phyloP scores from a whole-genome alignment of 129 eudicot species.

The Escallonia herrerae region DNA sequence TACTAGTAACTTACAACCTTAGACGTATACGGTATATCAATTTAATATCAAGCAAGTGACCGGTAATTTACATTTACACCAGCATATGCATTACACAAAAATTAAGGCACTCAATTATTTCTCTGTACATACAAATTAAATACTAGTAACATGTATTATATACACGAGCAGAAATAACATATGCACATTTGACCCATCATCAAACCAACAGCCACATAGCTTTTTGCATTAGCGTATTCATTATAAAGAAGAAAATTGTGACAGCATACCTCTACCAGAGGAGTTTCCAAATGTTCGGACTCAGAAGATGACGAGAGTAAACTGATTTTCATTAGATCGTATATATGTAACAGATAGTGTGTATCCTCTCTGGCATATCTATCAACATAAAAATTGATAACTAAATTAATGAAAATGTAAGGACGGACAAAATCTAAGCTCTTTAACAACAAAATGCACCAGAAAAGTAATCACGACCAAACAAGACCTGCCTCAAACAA shows the following conservation, averaged over 20 bases:
- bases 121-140: too few relatives aligned
- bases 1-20: too few relatives aligned
- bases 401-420: neutral
- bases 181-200: too few relatives aligned
- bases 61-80: too few relatives aligned
- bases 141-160: too few relatives aligned
- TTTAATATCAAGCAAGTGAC: too few relatives aligned
- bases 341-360: constrained; percentile 83
- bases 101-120: too few relatives aligned
- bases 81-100: too few relatives aligned
- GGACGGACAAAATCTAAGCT: neutral
- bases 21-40: too few relatives aligned
- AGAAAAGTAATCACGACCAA: neutral
- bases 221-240: neutral
- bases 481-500: neutral
- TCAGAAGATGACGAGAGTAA: constrained; percentile 53
- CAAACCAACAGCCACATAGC: too few relatives aligned
- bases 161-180: too few relatives aligned
- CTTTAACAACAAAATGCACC: neutral
- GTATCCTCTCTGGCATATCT: constrained; percentile 98
- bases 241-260: neutral
- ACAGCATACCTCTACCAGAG: constrained; percentile 60
- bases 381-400: constrained; percentile 12
- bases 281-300: constrained; percentile 50
- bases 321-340: constrained; percentile 64